A percentile compares a stretch with the other conserved stretches of the same genome.
Conservation (phyloP, 768 basidiomycete species). For the Kwoniella botswanensis region DNA sequence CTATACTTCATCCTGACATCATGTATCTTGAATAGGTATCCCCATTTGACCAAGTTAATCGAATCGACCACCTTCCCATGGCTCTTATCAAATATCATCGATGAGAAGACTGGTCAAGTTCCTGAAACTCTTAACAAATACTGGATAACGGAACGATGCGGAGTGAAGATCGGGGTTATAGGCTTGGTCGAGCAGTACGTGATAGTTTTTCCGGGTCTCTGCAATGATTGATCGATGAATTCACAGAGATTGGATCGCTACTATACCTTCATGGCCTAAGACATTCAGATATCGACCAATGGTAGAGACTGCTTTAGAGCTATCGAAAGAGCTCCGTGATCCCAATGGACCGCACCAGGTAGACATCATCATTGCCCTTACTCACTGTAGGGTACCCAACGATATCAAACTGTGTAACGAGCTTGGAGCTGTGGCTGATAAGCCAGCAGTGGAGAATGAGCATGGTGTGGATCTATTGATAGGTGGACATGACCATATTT, state of each 20-base stretch:
- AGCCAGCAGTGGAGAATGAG: conserved; percentile 62
- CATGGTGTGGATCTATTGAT: conserved; percentile 85
- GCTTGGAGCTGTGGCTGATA: conserved; percentile 46
- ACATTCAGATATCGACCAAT: conserved; percentile 78
- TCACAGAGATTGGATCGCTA: conserved; percentile 82
- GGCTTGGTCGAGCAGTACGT: conserved; percentile 83
- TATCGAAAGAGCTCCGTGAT: conserved; percentile 76
- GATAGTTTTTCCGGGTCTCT: neutral
- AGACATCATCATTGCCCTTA: conserved; percentile 83
- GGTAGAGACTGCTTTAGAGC: conserved; percentile 70
- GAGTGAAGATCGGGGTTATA: conserved; percentile 76
- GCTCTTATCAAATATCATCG: conserved; percentile 83
- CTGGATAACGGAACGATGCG: conserved; percentile 71
- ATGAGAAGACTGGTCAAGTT: conserved; percentile 65
- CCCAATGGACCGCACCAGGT: conserved; percentile 71
- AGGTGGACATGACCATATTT: conserved; percentile 82
- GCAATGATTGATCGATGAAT: too few relatives aligned
- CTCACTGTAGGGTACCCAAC: conserved; percentile 72
- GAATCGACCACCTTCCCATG: conserved; percentile 80
- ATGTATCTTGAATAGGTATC: conserved; percentile 28
- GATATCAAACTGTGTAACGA: conserved; percentile 56
- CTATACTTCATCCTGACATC: neutral
- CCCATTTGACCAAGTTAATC: conserved; percentile 64
- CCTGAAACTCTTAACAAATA: conserved; percentile 71
- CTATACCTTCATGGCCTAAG: conserved; percentile 82